Conservation (phyloP, 768 basidiomycete genomes). For the Dioszegia hungarica region DNA sequence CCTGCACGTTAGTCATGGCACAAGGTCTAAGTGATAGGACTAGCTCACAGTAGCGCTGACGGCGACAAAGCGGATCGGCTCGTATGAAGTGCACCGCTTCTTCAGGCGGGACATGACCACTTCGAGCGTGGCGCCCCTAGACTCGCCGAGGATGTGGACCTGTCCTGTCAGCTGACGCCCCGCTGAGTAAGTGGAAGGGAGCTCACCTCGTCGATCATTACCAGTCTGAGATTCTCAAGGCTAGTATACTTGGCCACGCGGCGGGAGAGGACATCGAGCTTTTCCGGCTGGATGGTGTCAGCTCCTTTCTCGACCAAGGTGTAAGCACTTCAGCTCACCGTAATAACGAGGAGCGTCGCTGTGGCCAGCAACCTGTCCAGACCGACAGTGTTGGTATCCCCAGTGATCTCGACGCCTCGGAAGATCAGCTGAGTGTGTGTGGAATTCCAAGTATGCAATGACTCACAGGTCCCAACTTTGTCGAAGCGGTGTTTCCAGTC, state of each 20-base stretch:
- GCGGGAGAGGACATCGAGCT: constrained; percentile 91
- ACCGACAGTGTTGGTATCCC: constrained; percentile 69
- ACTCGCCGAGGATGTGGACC: constrained; percentile 90
- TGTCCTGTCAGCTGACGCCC: constrained; percentile 46
- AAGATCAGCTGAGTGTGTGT: not conserved
- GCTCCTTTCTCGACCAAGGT: not conserved
- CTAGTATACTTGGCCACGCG: constrained; percentile 57
- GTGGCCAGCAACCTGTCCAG: constrained; percentile 70
- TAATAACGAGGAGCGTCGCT: constrained; percentile 77
- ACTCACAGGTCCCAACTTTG: constrained; percentile 58
- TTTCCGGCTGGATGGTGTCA: constrained; percentile 63
- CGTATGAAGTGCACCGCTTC: constrained; percentile 54
- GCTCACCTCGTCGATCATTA: constrained; percentile 83
- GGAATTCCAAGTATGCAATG: not conserved
- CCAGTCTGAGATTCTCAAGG: constrained; percentile 66
- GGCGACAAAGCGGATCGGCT: constrained; percentile 71
- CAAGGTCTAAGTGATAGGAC: not conserved
- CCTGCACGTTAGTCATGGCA: constrained; percentile 6
- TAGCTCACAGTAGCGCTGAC: constrained; percentile 75
- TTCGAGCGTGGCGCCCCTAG: constrained; percentile 85
- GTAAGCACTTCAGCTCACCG: constrained; percentile 53
- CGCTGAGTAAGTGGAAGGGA: not conserved
- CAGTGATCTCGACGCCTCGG: constrained; percentile 84
- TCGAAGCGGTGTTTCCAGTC: constrained; percentile 86
- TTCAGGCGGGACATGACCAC: constrained; percentile 95